Evolutionary conservation across 352 stramenopile genomes (phyloP).

Genomic region (Aphanomyces astaci): DNA sequence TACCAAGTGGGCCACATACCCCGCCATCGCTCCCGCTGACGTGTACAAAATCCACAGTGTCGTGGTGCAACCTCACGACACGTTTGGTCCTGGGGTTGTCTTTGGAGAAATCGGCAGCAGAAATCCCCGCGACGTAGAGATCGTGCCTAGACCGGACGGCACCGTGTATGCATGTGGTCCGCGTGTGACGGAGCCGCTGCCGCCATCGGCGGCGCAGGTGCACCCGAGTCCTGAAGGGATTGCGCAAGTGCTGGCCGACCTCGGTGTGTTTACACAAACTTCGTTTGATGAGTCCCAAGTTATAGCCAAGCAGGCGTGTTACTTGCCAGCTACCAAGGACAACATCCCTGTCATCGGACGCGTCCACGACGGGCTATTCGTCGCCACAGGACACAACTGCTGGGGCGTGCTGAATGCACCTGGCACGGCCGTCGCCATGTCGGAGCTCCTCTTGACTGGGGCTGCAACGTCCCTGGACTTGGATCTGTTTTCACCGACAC

Average conservation of each 20-base stretch:
- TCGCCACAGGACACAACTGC: conserved; percentile 14
- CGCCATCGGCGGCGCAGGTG: neutral
- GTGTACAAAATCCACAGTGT: conserved; percentile 23
- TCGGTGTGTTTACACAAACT: neutral
- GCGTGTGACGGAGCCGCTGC: conserved; percentile 4
- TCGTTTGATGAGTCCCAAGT: neutral
- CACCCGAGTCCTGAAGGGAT: neutral
- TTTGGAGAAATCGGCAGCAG: conserved; percentile 13
- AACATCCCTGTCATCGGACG: conserved; percentile 14
- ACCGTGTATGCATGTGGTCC: conserved; percentile 80
- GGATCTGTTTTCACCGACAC: neutral
- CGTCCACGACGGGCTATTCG: conserved; percentile 9
- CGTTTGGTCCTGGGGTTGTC: conserved; percentile 11
- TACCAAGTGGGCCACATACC: neutral
- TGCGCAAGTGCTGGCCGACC: neutral
- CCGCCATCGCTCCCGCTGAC: neutral
- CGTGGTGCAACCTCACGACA: neutral
- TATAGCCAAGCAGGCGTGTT: conserved; percentile 8
- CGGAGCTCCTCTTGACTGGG: conserved; percentile 9
- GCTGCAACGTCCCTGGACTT: conserved; percentile 1
- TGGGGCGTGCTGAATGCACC: conserved; percentile 15
- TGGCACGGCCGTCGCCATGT: conserved; percentile 10
- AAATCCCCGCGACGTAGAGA: conserved; percentile 7
- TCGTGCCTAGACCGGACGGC: conserved; percentile 52
- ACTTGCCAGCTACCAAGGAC: conserved; percentile 18